Base-by-base conservation (phyloP, 495 filamentous ascomycete species). In the Penicillium macrosclerotiorum region DNA sequence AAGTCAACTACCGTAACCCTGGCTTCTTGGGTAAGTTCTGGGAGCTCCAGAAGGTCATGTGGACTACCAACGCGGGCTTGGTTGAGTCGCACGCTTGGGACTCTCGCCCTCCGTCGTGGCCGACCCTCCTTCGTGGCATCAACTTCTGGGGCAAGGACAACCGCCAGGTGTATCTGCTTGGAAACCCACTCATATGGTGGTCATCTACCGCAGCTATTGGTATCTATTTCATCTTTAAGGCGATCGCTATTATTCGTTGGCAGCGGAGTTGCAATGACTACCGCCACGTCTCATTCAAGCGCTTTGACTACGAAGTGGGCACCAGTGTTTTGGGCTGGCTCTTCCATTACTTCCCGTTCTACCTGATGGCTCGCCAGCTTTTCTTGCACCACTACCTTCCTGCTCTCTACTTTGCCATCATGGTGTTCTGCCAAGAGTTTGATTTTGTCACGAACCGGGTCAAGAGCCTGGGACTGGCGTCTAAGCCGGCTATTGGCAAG, bases 41-140 rank as follows among this genome's bases (percentile, higher is more conserved):
- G 88, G 93, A 98, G 70, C 75, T 98, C n/a, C 91, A 98, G 65
- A 90, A 89, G 67, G 94, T 98, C 29, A 98, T 98, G 93, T 98
- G 93, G 93, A 88, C 79, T 49, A 97, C 94, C 11, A 98, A 98
- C 60, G 93, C 93, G 24, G 94, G 93, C 22, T 81, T 98, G 43
- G 88, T 94, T 22, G 93, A 97, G 62, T 95, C 90, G 29, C 93
- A 98, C 60, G 88, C 90, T 37, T 98, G 93, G 93, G 93, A 98
- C 65, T 97, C 93, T 35, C 85, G 93, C 24, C 93, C 93, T 9
- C 82, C 83, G 12, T 91, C 89, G 14, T 98, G 93, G 93, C 93
- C 93, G 13, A 81, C 95, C 42, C 79, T 98, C 42, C 82, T 82
- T 50, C 90, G 93, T 50, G 93, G 93, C 47, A 98, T 98, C 77